These are phyloP conservation scores for Ottelia alismoides DNA, from an alignment of 106 monocot genomes.

Conservation along the genomic window DNA sequence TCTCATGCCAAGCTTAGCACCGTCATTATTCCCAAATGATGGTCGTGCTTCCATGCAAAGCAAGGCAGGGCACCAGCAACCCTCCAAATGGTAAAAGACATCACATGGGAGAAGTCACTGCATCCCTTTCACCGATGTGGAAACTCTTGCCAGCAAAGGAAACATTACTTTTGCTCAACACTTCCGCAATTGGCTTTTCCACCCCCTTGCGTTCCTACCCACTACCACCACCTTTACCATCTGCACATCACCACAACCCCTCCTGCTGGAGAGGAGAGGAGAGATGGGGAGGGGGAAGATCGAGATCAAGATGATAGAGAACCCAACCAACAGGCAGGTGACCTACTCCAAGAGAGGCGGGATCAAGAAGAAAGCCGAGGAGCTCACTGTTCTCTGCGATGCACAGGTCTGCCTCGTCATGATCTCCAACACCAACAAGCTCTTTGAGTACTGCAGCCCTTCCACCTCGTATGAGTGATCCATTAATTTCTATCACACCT, in stretches of 20 bases:
- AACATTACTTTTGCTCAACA: background rate
- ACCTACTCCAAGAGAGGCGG: slow-evolving; percentile 86
- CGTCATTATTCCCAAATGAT: background rate
- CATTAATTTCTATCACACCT: too few relatives aligned
- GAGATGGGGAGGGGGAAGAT: slow-evolving; percentile 80
- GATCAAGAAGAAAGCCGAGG: slow-evolving; percentile 82
- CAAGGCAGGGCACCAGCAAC: too few relatives aligned
- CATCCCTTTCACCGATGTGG: background rate
- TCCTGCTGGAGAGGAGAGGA: slow-evolving; percentile 5
- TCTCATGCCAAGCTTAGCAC: background rate
- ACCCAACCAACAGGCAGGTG: slow-evolving; percentile 83
- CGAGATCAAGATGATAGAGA: slow-evolving; percentile 96
- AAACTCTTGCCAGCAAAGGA: background rate
- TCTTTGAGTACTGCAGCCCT: slow-evolving; percentile 77
- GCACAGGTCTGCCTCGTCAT: slow-evolving; percentile 70
- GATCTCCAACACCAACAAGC: slow-evolving; percentile 77
- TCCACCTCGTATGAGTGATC: too few relatives aligned
- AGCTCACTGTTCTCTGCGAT: slow-evolving; percentile 88
- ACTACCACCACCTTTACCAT: background rate
- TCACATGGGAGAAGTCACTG: background rate
- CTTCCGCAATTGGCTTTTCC: background rate
- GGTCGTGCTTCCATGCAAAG: too few relatives aligned
- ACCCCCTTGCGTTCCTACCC: background rate
- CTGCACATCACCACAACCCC: too few relatives aligned
- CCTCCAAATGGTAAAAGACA: too few relatives aligned